Percentiles rank a stretch among this genome's conserved stretches.
Evolutionary conservation across 352 stramenopile genomes (phyloP).

Genomic region (Phytopythium chamaehyphon): DNA sequence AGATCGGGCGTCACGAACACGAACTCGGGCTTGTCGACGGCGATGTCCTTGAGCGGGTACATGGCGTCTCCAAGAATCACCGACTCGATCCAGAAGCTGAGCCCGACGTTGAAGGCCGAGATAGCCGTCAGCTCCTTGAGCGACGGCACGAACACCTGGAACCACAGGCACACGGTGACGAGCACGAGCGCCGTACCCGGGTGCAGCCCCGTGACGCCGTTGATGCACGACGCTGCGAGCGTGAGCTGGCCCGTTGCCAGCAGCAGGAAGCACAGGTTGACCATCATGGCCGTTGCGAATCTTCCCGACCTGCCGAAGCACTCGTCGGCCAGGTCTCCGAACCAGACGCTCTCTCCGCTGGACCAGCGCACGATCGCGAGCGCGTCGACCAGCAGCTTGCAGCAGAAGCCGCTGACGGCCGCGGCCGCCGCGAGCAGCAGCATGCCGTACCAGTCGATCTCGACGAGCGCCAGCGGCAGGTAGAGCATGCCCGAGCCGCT

Average conservation of each 20-base stretch:
- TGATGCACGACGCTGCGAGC: constrained; percentile 51
- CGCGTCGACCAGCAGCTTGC: constrained; percentile 61
- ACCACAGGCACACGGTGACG: constrained; percentile 47
- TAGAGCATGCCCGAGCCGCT: constrained; percentile 70
- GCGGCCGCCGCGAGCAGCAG: constrained; percentile 50
- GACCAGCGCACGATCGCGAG: constrained; percentile 71
- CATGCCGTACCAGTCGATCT: constrained; percentile 78
- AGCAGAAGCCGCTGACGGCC: constrained; percentile 52
- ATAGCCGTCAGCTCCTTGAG: constrained; percentile 51
- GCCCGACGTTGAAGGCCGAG: constrained; percentile 70
- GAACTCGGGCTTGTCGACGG: constrained; percentile 52
- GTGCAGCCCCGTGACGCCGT: constrained; percentile 51
- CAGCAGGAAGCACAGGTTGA: constrained; percentile 60
- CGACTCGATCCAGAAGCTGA: constrained; percentile 76
- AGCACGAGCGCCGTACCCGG: constrained; percentile 54
- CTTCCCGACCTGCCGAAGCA: constrained; percentile 52
- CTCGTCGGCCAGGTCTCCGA: constrained; percentile 63
- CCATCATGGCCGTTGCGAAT: constrained; percentile 31
- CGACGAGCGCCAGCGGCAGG: constrained; percentile 65
- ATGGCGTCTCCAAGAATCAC: constrained; percentile 81
- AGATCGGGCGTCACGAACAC: constrained; percentile 66
- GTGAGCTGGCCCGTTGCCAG: constrained; percentile 56
- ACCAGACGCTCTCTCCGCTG: constrained; percentile 52
- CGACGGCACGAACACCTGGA: constrained; percentile 64
- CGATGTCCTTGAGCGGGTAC: constrained; percentile 79